A percentile compares a stretch with the other conserved stretches of the same genome.
phyloP scores from a whole-genome alignment of 805 yeast genomes.

The Saccharomycopsis selenospora region DNA sequence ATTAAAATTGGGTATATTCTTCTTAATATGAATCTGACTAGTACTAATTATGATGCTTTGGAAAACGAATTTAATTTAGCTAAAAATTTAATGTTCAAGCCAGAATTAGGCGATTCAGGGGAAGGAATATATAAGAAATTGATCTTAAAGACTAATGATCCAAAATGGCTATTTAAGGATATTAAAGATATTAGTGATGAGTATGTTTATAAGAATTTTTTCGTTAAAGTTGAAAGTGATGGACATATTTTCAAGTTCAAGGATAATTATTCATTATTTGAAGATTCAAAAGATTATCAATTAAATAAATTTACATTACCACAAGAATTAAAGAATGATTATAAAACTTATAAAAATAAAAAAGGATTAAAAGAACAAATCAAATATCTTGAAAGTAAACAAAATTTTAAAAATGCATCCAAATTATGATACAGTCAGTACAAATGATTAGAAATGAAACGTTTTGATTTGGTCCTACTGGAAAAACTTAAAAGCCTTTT shows the following conservation, averaged over 20 bases:
- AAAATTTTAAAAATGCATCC: too few relatives aligned
- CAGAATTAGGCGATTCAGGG: constrained; percentile 50
- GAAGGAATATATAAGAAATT: constrained; percentile 62
- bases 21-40: constrained; percentile 49
- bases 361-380: constrained; percentile 13
- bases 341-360: constrained; percentile 9
- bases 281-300: constrained; percentile 11
- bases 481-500: too few relatives aligned
- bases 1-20: constrained; percentile 64
- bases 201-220: constrained; percentile 6
- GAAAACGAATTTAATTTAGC: constrained; percentile 71
- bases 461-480: too few relatives aligned
- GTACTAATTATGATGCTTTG: constrained; percentile 58
- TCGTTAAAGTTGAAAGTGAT: constrained; percentile 5
- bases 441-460: too few relatives aligned
- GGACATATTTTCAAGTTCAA: constrained; percentile 14
- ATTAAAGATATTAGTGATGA: constrained; percentile 27
- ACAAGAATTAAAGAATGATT: not conserved
- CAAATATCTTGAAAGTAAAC: too few relatives aligned
- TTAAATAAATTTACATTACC: constrained; percentile 16
- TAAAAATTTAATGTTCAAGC: constrained; percentile 56
- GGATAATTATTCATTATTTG: constrained; percentile 13
- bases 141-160: constrained; percentile 49
- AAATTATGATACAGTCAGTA: too few relatives aligned
- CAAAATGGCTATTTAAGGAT: constrained; percentile 44